phyloP scores from a whole-genome alignment of 768 basidiomycete genomes.

The Neoboletus subvelutipes region DNA sequence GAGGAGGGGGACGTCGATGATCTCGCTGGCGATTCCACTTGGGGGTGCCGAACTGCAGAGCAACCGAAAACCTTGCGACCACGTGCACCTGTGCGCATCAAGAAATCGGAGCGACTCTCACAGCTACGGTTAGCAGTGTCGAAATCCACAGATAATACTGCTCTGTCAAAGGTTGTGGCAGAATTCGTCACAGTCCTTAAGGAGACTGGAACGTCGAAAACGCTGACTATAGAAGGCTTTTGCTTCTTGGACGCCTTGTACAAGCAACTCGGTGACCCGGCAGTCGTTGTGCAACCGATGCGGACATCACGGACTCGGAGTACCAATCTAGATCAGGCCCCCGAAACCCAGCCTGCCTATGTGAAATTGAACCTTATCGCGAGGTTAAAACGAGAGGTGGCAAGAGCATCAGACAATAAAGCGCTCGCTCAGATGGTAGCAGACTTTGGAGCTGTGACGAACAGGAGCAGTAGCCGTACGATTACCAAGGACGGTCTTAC shows the following conservation, averaged over 20 bases:
- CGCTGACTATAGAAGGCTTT: constrained; percentile 69
- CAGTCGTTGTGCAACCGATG: constrained; percentile 53
- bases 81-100: constrained; percentile 33
- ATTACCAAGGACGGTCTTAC: constrained; percentile 77
- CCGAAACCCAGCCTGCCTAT: constrained; percentile 46
- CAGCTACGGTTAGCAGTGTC: constrained; percentile 45
- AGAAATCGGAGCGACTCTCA: constrained; percentile 49
- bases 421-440: constrained; percentile 62
- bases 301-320: constrained; percentile 44
- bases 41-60: constrained; percentile 31
- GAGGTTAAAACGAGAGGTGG: constrained; percentile 55
- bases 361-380: constrained; percentile 62
- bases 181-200: constrained; percentile 62
- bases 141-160: constrained; percentile 51
- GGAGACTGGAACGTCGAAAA: constrained; percentile 62
- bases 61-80: constrained; percentile 23
- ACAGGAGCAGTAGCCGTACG: constrained; percentile 65
- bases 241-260: constrained; percentile 65
- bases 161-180: constrained; percentile 52
- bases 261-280: constrained; percentile 71
- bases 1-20: constrained; percentile 41
- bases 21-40: constrained; percentile 39
- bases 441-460: constrained; percentile 69
- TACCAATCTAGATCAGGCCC: constrained; percentile 39
- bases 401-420: constrained; percentile 48